A percentile compares a stretch with the other conserved stretches of the same genome.
Evolutionary conservation across 2,329 filamentous ascomycete genomes (phyloP).

Genomic region (Calycina herbarum): DNA sequence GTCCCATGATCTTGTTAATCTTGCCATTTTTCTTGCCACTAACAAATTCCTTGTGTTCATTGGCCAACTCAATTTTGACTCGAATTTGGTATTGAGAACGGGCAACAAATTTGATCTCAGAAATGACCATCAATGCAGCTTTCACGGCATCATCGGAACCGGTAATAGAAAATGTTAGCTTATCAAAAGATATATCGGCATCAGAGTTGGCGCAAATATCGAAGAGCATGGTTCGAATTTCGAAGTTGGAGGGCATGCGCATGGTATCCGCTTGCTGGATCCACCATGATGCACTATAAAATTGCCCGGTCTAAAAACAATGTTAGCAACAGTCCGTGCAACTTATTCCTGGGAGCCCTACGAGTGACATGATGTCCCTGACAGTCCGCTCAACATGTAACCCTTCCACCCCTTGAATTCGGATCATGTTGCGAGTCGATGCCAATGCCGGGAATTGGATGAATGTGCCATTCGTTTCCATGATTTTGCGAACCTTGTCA

Average conservation of each 20-base stretch:
- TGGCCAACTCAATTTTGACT: conserved; percentile 97
- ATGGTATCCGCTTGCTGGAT: conserved; percentile 74
- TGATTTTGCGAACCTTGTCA: conserved; percentile 97
- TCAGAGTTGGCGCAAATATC: conserved; percentile 97
- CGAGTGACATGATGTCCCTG: conserved; percentile 90
- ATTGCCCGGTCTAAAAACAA: conserved; percentile 75
- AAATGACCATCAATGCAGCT: conserved; percentile 89
- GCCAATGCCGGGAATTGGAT: conserved; percentile 89
- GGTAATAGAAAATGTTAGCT: conserved; percentile 88
- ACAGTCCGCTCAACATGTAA: conserved; percentile 93
- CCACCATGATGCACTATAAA: conserved; percentile 97
- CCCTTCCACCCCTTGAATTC: conserved; percentile 90
- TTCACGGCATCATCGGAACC: conserved; percentile 97
- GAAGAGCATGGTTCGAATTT: conserved; percentile 86
- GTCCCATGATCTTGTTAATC: conserved; percentile 99
- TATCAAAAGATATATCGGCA: conserved; percentile 92
- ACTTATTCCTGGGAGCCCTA: conserved; percentile 46
- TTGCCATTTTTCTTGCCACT: conserved; percentile 99
- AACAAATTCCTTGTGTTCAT: conserved; percentile 99
- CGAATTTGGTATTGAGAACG: conserved; percentile 89
- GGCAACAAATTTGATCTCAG: conserved; percentile 84
- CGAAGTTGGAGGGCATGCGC: conserved; percentile 59
- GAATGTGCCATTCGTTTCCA: conserved; percentile 94
- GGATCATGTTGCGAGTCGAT: conserved; percentile 78
- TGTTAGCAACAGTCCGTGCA: conserved; percentile 31